Conservation (phyloP, 2,329 filamentous ascomycete genomes). For the Xylariomycetidae sp. region DNA sequence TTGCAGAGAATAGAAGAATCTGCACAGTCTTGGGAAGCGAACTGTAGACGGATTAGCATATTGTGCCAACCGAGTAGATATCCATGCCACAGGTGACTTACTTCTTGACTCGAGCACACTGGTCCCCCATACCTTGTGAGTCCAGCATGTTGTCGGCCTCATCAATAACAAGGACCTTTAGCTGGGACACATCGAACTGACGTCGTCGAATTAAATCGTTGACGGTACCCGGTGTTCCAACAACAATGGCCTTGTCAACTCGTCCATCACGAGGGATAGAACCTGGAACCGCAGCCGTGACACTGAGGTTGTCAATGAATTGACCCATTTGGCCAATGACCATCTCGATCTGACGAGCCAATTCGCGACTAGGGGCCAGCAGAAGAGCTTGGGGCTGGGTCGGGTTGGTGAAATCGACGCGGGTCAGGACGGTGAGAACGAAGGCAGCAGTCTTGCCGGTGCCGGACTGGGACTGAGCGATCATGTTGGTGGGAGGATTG, state of each 20-base stretch:
- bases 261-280: constrained; percentile 60
- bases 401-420: constrained; percentile 66
- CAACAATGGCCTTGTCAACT: constrained; percentile 72
- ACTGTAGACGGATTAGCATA: constrained; percentile 39
- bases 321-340: constrained; percentile 80
- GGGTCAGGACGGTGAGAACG: constrained; percentile 82
- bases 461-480: constrained; percentile 97
- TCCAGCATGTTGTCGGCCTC: constrained; percentile 99
- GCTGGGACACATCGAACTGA: constrained; percentile 62
- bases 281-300: constrained; percentile 80
- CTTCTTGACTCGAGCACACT: constrained; percentile 86
- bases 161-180: constrained; percentile 85
- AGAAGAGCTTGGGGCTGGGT: constrained; percentile 77
- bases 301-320: constrained; percentile 69
- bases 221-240: constrained; percentile 91
- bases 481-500: constrained; percentile 87
- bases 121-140: constrained; percentile 88
- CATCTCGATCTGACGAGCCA: constrained; percentile 87
- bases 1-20: constrained; percentile 91
- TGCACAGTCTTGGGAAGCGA: constrained; percentile 72
- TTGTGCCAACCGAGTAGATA: background rate
- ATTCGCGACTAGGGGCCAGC: constrained; percentile 86
- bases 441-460: constrained; percentile 98
- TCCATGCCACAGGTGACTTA: constrained; percentile 37
- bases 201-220: constrained; percentile 77